These are phyloP conservation scores for Apiospora aurea DNA, from an alignment of 2,329 filamentous ascomycete genomes.

Conservation along the genomic window DNA sequence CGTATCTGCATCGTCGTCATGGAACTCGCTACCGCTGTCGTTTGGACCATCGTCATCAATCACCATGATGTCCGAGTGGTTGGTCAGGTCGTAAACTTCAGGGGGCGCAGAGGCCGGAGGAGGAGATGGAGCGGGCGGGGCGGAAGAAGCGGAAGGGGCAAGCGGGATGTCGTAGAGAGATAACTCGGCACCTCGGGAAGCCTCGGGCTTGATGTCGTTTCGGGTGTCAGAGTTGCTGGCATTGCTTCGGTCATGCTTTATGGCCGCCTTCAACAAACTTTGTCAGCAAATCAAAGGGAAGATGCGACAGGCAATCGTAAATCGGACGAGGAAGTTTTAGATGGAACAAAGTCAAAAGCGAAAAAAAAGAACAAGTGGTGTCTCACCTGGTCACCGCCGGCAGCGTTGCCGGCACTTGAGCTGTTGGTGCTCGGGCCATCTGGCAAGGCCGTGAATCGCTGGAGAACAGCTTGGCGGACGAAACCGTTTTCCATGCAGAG, in stretches of 20 bases:
- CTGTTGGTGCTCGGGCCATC: no score
- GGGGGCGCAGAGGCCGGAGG: background rate
- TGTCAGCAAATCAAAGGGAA: no score
- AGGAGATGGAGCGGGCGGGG: background rate
- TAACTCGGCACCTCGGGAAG: background rate
- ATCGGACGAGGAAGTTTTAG: no score
- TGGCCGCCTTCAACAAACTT: no score
- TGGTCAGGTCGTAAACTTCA: background rate
- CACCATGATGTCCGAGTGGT: background rate
- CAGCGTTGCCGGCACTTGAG: background rate
- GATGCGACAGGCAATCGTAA: no score
- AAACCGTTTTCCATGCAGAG: background rate
- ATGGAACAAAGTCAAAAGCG: no score
- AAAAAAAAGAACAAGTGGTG: no score
- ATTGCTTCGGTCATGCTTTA: background rate
- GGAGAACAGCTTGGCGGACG: background rate
- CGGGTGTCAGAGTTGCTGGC: background rate
- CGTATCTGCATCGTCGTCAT: background rate
- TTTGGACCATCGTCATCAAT: background rate
- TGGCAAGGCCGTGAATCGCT: background rate
- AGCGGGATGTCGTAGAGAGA: constrained; percentile 9
- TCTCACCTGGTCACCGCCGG: background rate
- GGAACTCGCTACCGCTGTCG: background rate
- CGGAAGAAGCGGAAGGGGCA: background rate
- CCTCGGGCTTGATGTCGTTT: background rate